Evolutionary conservation across 352 stramenopile species (phyloP), one percentile per base, ranked within the genome.

Genomic region (Paralagenidium karlingii): DNA sequence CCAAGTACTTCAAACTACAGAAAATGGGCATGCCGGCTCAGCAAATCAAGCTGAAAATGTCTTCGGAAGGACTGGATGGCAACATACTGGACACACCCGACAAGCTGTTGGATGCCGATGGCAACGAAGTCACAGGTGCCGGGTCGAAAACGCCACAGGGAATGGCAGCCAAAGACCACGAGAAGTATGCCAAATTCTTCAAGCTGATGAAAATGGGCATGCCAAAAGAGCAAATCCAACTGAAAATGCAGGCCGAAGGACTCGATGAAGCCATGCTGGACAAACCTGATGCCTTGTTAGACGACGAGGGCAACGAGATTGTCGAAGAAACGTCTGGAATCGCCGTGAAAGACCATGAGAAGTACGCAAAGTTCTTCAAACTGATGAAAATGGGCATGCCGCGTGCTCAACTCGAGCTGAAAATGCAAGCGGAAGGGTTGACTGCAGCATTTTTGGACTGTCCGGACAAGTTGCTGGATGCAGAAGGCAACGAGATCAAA

Each of bases 311-410:
- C 10, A 68, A 68, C 39, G 55, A 59, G 37, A 32, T 63, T 15
- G 36, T 61, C n/a, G 45, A n/a, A 32, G 45, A 30, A 19, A n/a
- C 34, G 8, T 24, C 38, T 30, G 68, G 71, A 11, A 71, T 74
- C 19, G 55, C 55, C 12, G 68, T 77, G 7, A 75, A 94, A 34
- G 86, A 96, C 12, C 84, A 97, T 40, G 81, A 81, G 12, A 81
- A 82, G 42, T 97, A 93, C 31, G 54, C 47, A 20, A 97, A 96
- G 53, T 97, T 95, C 50, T 97, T 97, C 50, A 97, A 96, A 53
- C 80, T 98, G 54, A 27, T 92, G 19, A 85, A 84, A 32, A 86
- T 93, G 69, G 77, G 76, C 5, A 86, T 94, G 69, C 77, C 73
- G 6, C 45, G 83, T 16, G 82, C 80, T 25, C 85, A 95, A 38